Conservation (phyloP, 2,329 filamentous ascomycete species). For the Botrytis aclada region DNA sequence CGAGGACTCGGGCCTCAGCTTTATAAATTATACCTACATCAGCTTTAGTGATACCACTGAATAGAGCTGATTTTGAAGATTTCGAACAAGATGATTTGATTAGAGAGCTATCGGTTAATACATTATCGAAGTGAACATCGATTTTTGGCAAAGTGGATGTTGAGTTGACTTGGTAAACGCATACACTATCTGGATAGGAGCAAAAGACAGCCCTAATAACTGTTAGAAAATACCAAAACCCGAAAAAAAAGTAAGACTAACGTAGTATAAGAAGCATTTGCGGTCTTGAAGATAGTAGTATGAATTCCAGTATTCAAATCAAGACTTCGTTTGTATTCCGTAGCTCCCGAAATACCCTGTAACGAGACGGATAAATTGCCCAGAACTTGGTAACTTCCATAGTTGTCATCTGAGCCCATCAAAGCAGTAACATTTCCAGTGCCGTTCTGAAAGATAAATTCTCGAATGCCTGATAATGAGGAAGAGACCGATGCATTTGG, state of each 20-base stretch:
- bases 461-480: conserved; percentile 44
- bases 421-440: conserved; percentile 39
- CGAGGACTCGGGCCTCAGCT: conserved; percentile 38
- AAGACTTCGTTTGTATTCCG: conserved; percentile 43
- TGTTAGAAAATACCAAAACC: conserved; percentile 34
- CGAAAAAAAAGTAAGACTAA: not conserved
- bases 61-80: conserved; percentile 32
- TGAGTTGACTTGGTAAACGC: conserved; percentile 33
- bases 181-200: conserved; percentile 43
- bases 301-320: conserved; percentile 46
- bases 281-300: conserved; percentile 31
- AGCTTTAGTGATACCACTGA: conserved; percentile 41
- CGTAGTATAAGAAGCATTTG: conserved; percentile 5
- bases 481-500: conserved; percentile 39
- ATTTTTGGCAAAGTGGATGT: conserved; percentile 41
- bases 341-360: conserved; percentile 34
- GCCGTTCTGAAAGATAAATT: conserved; percentile 48
- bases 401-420: conserved; percentile 42
- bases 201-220: conserved; percentile 43
- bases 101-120: conserved; percentile 34
- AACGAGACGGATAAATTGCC: conserved; percentile 46
- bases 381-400: conserved; percentile 47
- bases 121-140: conserved; percentile 44
- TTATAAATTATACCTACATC: conserved; percentile 47
- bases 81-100: conserved; percentile 38